Conservation (phyloP, 345 rosid genomes). For the Aethionema arabicum region DNA sequence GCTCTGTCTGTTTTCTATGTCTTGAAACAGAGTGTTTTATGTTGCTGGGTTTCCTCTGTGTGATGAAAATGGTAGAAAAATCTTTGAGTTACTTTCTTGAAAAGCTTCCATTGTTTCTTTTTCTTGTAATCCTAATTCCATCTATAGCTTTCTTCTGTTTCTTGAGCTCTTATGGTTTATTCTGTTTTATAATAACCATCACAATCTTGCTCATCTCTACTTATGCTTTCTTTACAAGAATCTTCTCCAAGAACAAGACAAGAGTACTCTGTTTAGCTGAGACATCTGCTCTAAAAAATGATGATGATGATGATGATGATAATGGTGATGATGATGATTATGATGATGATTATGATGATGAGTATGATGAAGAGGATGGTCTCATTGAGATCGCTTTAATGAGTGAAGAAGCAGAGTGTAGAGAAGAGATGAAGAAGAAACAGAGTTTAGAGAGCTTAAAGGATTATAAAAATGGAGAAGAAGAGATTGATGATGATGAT, state of each 20-base stretch:
- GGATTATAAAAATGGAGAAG: conserved; percentile 13
- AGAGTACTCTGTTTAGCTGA: conserved; percentile 12
- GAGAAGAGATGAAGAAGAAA: conserved; percentile 16
- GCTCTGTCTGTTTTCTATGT: conserved; percentile 6
- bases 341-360: conserved; percentile 18
- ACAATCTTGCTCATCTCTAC: conserved; percentile 21
- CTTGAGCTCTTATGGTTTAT: conserved; percentile 18
- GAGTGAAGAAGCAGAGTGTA: conserved; percentile 19
- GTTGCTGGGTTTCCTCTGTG: conserved; percentile 18
- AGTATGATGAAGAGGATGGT: conserved; percentile 28
- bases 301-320: conserved; percentile 29
- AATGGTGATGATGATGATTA: conserved; percentile 28
- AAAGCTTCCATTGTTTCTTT: conserved; percentile 28
- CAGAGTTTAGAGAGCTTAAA: conserved; percentile 21
- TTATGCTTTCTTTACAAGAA: conserved; percentile 12
- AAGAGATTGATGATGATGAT: conserved; percentile 40
- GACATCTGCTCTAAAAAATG: conserved; percentile 17
- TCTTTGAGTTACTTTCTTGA: conserved; percentile 19
- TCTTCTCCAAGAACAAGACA: conserved; percentile 3
- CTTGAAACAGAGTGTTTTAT: not conserved
- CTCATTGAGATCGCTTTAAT: conserved; percentile 34
- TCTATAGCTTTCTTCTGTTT: conserved; percentile 16
- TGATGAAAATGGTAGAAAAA: conserved; percentile 19
- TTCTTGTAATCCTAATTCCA: conserved; percentile 15
- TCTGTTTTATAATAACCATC: conserved; percentile 23